Base-by-base conservation (phyloP, 2,329 filamentous ascomycete species). In the Pochonia chlamydosporia region DNA sequence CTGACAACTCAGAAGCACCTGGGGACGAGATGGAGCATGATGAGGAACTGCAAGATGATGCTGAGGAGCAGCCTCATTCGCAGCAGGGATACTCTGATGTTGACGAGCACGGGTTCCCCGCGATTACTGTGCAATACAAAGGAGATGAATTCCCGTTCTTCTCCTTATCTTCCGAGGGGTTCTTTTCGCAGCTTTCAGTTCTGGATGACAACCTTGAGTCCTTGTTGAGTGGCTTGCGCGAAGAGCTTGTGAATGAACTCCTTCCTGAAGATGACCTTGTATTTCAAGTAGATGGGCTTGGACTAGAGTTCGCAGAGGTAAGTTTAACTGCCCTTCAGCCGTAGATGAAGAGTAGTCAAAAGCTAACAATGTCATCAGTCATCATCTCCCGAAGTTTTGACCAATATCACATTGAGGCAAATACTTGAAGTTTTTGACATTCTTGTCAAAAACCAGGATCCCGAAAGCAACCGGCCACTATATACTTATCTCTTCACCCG, bases 221-320 rank as follows among this genome's bases (percentile, higher is more conserved):
- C 7, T 62, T 79, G 10, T 55, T 79, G 43, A 58, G 63, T 16
- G 66, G 65, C 5, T 62, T 79, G 25, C 72, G 75, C 25, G 58
- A 61, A 6, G 72, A 76, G 51, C 64, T 79, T 13, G 58, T 62
- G 16, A 64, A 69, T 33, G 76, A 78, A 44, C 58, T 78, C 3
- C 59, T 62, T 5, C 48, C 61, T 3, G 64, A 69, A 16, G 75
- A 79, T 44, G 74, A 78, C 47, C 59, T 79, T 36, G 65, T 72
- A n/a, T 66, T 78, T 35, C 72, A 75, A 49, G 62, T 78, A 40
- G 73, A 78, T 24, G 71, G 76, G 49, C 67, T 79, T 35, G 73
- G 72, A 8, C 63, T 79, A 26, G 74, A 78, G 57, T 76, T 78
- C 58, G 64, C 72, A 18, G 74, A 78, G 63, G 73, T 74, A 62